Conservation (phyloP, 2,329 filamentous ascomycete genomes). For the Botrytis paeoniae region DNA sequence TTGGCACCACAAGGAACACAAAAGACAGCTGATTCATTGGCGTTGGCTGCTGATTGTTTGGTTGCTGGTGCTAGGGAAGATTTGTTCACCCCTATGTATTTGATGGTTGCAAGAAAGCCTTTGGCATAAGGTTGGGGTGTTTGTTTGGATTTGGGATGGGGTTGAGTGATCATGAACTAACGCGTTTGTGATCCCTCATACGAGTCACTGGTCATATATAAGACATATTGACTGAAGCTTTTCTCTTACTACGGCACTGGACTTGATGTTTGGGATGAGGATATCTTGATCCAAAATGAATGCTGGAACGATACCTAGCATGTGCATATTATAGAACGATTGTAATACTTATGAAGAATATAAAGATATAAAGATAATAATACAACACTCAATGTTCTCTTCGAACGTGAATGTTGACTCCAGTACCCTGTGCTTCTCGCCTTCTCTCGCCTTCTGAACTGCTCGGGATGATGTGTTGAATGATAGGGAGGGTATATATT, state of each 20-base stretch:
- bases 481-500: neutral
- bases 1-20: conserved; percentile 80
- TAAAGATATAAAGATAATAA: conserved; percentile 9
- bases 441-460: neutral
- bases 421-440: neutral
- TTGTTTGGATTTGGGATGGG: neutral
- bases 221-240: neutral
- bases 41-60: conserved; percentile 74
- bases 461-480: neutral
- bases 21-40: conserved; percentile 92
- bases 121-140: conserved; percentile 16
- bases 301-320: neutral
- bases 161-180: neutral
- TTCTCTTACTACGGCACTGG: conserved; percentile 1
- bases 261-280: conserved; percentile 3
- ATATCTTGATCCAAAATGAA: neutral
- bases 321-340: conserved; percentile 12
- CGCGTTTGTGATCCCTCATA: neutral
- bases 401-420: neutral
- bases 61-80: conserved; percentile 83
- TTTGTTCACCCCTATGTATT: conserved; percentile 96
- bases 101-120: conserved; percentile 92
- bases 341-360: conserved; percentile 18
- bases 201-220: neutral
- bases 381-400: neutral